phyloP scores from a whole-genome alignment of 495 filamentous ascomycete species.

The Lentithecium fluviatile region DNA sequence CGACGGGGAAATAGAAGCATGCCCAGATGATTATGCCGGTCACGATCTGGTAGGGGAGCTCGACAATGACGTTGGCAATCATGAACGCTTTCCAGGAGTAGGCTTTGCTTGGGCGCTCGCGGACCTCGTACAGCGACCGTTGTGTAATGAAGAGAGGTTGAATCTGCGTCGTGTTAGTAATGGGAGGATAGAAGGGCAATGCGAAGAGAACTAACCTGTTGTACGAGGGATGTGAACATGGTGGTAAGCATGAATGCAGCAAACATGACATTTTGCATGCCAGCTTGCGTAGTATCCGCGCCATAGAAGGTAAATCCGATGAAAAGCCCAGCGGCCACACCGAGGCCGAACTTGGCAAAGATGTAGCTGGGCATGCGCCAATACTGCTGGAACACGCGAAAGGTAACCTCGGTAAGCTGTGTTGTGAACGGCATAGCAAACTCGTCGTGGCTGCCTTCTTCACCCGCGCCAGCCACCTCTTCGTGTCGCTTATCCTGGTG shows the following conservation, averaged over 20 bases:
- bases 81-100: conserved; percentile 80
- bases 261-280: conserved; percentile 64
- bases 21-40: conserved; percentile 68
- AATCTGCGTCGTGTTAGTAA: conserved; percentile 53
- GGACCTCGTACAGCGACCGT: conserved; percentile 77
- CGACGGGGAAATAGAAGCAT: conserved; percentile 76
- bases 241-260: conserved; percentile 80
- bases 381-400: conserved; percentile 79
- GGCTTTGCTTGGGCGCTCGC: conserved; percentile 80
- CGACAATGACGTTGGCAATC: conserved; percentile 42
- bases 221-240: conserved; percentile 73
- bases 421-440: conserved; percentile 41
- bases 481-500: conserved; percentile 15
- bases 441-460: conserved; percentile 32
- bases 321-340: conserved; percentile 50
- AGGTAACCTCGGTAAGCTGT: conserved; percentile 54
- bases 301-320: conserved; percentile 80
- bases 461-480: conserved; percentile 37
- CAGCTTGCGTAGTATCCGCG: conserved; percentile 31
- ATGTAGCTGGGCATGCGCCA: conserved; percentile 85
- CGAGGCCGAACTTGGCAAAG: conserved; percentile 63
- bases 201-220: conserved; percentile 40
- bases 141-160: conserved; percentile 84
- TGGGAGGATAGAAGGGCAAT: neutral
- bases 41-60: conserved; percentile 45